Conservation (phyloP, 1,284 basidiomycete species). For the Pseudozyma sp. region DNA sequence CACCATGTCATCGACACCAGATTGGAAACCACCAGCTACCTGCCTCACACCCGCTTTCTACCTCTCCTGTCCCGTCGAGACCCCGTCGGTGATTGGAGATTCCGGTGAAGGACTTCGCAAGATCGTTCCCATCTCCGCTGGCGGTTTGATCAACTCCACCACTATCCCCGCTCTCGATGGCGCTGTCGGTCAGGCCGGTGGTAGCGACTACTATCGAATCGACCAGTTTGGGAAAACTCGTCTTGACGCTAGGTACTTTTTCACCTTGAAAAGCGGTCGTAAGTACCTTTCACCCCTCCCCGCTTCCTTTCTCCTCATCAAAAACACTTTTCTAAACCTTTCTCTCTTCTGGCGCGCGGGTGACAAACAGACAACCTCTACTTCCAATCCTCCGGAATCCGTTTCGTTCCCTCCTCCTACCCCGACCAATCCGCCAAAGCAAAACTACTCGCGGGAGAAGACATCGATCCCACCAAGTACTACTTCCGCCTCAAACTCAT, state of each 20-base stretch:
- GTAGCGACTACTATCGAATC: constrained; percentile 41
- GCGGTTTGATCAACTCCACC: constrained; percentile 18
- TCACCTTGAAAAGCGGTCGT: constrained; percentile 29
- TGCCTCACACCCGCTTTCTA: constrained; percentile 23
- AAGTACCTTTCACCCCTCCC: constrained; percentile 1
- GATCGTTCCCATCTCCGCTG: constrained; percentile 32
- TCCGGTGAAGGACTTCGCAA: constrained; percentile 37
- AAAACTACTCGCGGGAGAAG: constrained; percentile 14
- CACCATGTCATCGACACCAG: constrained; percentile 4
- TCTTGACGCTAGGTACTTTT: constrained; percentile 41
- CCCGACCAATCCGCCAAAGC: constrained; percentile 21
- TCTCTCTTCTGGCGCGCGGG: neutral
- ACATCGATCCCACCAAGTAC: constrained; percentile 28
- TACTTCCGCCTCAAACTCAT: constrained; percentile 38
- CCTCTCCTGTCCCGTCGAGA: constrained; percentile 21
- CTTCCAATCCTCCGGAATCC: constrained; percentile 33
- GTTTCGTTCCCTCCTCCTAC: constrained; percentile 24
- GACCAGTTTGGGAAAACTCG: constrained; percentile 32
- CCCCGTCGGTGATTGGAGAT: constrained; percentile 21
- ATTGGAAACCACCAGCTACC: constrained; percentile 18
- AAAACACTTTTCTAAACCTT: neutral
- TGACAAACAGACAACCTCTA: constrained; percentile 18
- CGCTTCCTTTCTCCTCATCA: neutral
- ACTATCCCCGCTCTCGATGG: constrained; percentile 28
- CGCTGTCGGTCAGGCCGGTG: constrained; percentile 21